Evolutionary conservation across 164 flowering plant genomes (phyloP).

Genomic region (Stephania yunnanensis): DNA sequence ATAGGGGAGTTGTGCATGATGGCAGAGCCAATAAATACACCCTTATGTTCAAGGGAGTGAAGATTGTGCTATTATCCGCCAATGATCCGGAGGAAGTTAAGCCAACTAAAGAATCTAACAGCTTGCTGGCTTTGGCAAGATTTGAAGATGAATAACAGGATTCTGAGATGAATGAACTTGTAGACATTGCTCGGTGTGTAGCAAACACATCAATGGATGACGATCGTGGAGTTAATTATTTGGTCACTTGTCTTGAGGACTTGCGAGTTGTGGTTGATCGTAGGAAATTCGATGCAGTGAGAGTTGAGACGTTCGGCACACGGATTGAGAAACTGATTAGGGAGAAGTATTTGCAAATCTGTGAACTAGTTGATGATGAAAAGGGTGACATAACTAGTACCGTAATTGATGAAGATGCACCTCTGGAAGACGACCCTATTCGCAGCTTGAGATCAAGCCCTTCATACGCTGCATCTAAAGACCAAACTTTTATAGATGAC

Average conservation of each 20-base stretch:
- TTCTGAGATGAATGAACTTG: slow-evolving; percentile 98
- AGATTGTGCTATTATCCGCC: too few relatives aligned
- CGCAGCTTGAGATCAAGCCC: slow-evolving; percentile 96
- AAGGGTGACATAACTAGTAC: slow-evolving; percentile 75
- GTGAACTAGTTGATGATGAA: slow-evolving; percentile 83
- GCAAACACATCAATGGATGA: slow-evolving; percentile 71
- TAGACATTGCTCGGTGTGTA: slow-evolving; percentile 89
- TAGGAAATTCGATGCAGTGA: slow-evolving; percentile 78
- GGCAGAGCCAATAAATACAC: too few relatives aligned
- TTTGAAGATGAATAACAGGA: too few relatives aligned
- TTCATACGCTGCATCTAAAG: slow-evolving; percentile 58
- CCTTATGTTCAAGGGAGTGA: too few relatives aligned
- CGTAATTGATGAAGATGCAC: slow-evolving; percentile 87
- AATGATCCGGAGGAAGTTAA: too few relatives aligned
- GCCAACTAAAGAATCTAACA: too few relatives aligned
- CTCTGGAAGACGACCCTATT: slow-evolving; percentile 89
- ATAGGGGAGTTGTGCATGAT: too few relatives aligned
- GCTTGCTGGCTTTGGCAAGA: too few relatives aligned
- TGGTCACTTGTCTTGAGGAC: slow-evolving; percentile 82
- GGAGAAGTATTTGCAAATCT: slow-evolving; percentile 93
- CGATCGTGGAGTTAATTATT: slow-evolving; percentile 55
- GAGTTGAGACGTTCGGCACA: slow-evolving; percentile 95
- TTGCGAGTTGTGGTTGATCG: slow-evolving; percentile 64
- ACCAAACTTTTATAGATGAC: slow-evolving; percentile 97
- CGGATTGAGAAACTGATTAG: slow-evolving; percentile 92